Evolutionary conservation across 1,139 yeast genomes (phyloP).

Genomic region (Pichia sp.): DNA sequence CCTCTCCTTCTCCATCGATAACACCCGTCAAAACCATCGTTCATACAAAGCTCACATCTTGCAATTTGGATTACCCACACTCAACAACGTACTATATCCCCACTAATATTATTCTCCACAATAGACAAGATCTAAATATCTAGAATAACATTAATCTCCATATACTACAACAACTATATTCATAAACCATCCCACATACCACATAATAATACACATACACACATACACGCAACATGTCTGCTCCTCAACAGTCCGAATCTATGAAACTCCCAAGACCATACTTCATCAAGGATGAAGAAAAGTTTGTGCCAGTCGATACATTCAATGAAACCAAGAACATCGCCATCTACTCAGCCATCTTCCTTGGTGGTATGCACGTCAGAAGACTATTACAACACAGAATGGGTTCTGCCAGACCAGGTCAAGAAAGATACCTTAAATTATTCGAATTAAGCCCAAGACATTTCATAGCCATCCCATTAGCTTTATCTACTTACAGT

Average conservation of each 20-base stretch:
- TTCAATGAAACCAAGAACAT: conserved; percentile 40
- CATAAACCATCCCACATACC: no score
- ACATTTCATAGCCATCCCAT: conserved; percentile 33
- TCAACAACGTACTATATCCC: no score
- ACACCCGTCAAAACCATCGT: no score
- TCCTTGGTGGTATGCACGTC: conserved; percentile 35
- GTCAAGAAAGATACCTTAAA: conserved; percentile 32
- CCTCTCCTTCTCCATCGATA: no score
- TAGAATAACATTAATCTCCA: no score
- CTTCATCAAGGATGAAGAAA: conserved; percentile 23
- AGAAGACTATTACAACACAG: conserved; percentile 34
- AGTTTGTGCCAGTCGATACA: conserved; percentile 45
- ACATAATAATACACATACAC: background rate
- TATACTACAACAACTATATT: no score
- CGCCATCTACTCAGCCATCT: conserved; percentile 37
- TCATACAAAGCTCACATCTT: no score
- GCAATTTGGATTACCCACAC: no score
- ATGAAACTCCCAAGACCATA: conserved; percentile 30
- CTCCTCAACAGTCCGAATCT: conserved; percentile 12
- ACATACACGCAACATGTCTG: conserved; percentile 14
- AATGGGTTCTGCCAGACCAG: conserved; percentile 36
- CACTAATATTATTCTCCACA: no score
- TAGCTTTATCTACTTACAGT: conserved; percentile 31
- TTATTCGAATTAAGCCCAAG: conserved; percentile 30
- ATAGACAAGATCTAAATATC: no score